Base-by-base conservation (phyloP, 1,284 basidiomycete genomes). In the Melanopsichium pennsylvanicum region DNA sequence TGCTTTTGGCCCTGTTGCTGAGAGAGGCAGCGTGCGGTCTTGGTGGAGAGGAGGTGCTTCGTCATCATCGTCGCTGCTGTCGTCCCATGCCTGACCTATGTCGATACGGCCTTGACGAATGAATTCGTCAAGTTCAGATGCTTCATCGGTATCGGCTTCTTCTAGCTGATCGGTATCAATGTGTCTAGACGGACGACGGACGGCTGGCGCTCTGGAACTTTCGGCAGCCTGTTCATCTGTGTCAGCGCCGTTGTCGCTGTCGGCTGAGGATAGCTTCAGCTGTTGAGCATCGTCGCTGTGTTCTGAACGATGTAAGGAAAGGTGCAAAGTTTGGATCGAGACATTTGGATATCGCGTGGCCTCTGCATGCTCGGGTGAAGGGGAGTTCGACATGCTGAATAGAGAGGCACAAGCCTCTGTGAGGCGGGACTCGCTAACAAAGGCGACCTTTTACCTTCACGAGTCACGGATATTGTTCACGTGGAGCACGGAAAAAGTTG, bases 11-110 rank as follows among this genome's bases (percentile, higher is more conserved):
- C 51, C 47, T 10, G 56, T 67, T 3, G 52, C 38, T 11, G 63
- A 48, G 15, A 63, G 47, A 6, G 70, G 46, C 39, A 63, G 27
- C 15, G 60, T 67, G 22, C 47, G 60, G 25, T 60, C 50, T 9
- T 50, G 33, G 10, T 56, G 54, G n/a, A 42, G 23, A 12, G 38
- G 22, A 22, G 54, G 34, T 15, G 7, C 32, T 6, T 37, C 25
- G 19, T 41, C 67, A 5, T 72, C 70, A 31, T 72, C 70, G 11
- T 72, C 70, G 45, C 66, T 67, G 48, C 66, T 70, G 6, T 72
- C 70, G 35, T 72, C 70, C 70, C 70, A 72, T 8, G 67, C 47
- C 23, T 59, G 42, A 0, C 60, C 59, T 36, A 72, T 67, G 8
- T 70, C 48, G 25, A 70, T 70, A 15, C 58, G 60, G 6, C 66